Evolutionary conservation across 2,329 filamentous ascomycete species (phyloP), one percentile per base, ranked within the genome.

Genomic region (Xylaria sp.): DNA sequence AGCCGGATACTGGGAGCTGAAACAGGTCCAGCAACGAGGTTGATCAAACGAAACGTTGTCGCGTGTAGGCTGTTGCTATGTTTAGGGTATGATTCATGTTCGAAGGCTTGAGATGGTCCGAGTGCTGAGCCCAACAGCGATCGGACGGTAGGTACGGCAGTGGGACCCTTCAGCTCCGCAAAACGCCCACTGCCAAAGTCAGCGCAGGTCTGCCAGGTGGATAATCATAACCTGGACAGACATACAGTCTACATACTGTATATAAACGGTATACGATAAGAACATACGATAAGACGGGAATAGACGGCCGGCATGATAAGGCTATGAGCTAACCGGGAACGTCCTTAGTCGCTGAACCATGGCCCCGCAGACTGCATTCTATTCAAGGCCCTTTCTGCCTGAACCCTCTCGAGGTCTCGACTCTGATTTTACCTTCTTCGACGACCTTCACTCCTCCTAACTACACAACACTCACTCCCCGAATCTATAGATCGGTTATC

Each of bases 351-450:
- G 19, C 43, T 4, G 40, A 49, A 42, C 28, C 28, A 4, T 31
- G 56, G 61, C 69, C 70, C 71, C 70, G 67, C 71, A n/a, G 63
- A 67, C 66, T 66, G 33, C 58, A 66, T 56, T 57, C n/a, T 50
- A 37, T 50, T 55, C 23, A 35, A 42, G n/a, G 42, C 57, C 31
- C 23, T 46, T 21, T 12, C 38, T 33, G 14, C 35, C 28, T 23
- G 31, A 11, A 37, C 47, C 7, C 38, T 42, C 33, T 33, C 19
- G 14, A 38, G 28, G 42, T 57, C 52, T 14, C 38, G 45, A 47
- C 46, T 8, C 19, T 40, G 21, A 11, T n/a, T 19, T 23, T 42
- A 35, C 43, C 37, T 33, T 40, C 58, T 28, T 43, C 52, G 60
- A 61, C 51, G 15, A 25, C 33, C 43, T 23, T 45, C 51, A 31